These are phyloP conservation scores for Sclerotinia trifoliorum DNA, from an alignment of 2,329 filamentous ascomycete genomes.

Conservation along the genomic window DNA sequence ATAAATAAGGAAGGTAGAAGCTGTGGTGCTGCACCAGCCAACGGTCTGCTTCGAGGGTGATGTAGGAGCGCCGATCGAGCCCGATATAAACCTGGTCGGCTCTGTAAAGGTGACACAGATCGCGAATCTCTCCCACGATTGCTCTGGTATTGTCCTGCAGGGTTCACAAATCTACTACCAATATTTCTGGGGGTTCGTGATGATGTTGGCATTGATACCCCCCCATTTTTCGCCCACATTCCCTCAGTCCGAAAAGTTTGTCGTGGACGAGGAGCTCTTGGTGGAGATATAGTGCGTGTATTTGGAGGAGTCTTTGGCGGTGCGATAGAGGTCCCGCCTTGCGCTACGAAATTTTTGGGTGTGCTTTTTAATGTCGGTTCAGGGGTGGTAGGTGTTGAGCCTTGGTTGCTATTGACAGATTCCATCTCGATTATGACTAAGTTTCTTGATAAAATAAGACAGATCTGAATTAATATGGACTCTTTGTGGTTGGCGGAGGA, in stretches of 20 bases:
- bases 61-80: not conserved
- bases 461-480: not conserved
- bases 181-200: not conserved
- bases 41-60: too few species aligned
- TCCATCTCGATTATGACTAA: not conserved
- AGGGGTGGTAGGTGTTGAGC: not conserved
- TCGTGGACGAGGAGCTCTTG: not conserved
- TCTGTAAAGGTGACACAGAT: not conserved
- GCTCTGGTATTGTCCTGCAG: rapidly evolving
- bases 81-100: not conserved
- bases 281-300: not conserved
- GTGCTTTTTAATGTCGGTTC: too few species aligned
- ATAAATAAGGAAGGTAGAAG: too few species aligned
- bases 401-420: not conserved
- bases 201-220: not conserved
- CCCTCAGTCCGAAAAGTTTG: not conserved
- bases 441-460: not conserved
- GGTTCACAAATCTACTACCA: rapidly evolving
- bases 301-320: not conserved
- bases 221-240: not conserved
- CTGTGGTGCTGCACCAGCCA: too few species aligned
- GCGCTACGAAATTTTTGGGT: rapidly evolving
- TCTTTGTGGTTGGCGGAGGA: not conserved
- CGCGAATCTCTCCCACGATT: not conserved
- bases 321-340: too few species aligned